phyloP scores from a whole-genome alignment of 1,139 yeast species.

The Fermentozyma sake region DNA sequence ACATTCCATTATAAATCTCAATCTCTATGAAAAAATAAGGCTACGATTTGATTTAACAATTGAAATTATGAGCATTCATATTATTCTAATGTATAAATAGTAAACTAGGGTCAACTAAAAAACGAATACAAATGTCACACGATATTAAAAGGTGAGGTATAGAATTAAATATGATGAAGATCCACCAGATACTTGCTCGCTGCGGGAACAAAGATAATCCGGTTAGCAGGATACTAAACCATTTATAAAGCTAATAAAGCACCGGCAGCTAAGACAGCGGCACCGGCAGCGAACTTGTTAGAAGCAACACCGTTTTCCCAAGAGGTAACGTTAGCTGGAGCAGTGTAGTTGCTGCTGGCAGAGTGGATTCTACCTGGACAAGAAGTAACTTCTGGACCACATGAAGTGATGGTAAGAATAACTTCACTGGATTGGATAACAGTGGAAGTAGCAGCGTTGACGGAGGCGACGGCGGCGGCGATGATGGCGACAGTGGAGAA shows the following conservation, averaged over 20 bases:
- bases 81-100: no score
- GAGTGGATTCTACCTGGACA: conserved; percentile 31
- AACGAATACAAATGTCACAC: no score
- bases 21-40: no score
- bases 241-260: conserved; percentile 49
- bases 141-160: no score
- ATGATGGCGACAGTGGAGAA: conserved; percentile 45
- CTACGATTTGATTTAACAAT: no score
- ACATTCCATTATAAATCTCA: no score
- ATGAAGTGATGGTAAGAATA: conserved; percentile 40
- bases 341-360: conserved; percentile 18
- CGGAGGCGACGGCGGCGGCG: conserved; percentile 37
- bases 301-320: conserved; percentile 29
- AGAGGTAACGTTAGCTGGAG: conserved; percentile 31
- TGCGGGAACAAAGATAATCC: no score
- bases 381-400: conserved; percentile 35
- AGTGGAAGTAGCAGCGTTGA: conserved; percentile 32
- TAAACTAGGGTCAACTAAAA: no score
- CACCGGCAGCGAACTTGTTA: conserved; percentile 36
- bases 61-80: no score
- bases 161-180: no score
- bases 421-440: conserved; percentile 26
- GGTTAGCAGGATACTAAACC: not conserved
- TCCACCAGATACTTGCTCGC: no score
- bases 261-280: conserved; percentile 49